Evolutionary conservation across 2,329 filamentous ascomycete species (phyloP).

Genomic region (Triangularia verruculosa): DNA sequence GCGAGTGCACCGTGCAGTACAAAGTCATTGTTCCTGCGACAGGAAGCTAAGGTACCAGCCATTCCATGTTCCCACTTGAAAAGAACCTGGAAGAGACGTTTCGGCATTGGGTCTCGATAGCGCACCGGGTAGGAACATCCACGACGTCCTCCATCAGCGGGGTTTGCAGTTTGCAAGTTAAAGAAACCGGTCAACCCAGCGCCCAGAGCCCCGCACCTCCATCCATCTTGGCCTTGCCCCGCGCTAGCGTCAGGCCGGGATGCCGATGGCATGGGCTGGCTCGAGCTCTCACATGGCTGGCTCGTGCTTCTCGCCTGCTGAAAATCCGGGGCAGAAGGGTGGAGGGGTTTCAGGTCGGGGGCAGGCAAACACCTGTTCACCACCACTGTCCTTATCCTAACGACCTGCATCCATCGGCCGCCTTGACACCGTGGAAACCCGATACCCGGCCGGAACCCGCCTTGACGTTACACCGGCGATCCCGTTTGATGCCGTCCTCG

Average conservation of each 20-base stretch:
- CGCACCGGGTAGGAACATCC: neutral
- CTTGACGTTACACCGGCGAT: constrained; percentile 4
- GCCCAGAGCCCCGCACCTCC: neutral
- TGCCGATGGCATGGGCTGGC: neutral
- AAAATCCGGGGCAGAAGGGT: constrained; percentile 6
- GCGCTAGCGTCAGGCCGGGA: neutral
- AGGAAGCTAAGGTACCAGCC: neutral
- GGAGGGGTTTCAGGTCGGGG: neutral
- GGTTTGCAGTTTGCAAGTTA: neutral
- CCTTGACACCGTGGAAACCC: neutral
- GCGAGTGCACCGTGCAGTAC: too few species aligned
- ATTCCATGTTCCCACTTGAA: neutral
- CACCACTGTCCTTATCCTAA: neutral
- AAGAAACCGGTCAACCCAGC: neutral
- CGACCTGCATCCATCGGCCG: neutral
- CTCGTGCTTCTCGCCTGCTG: neutral
- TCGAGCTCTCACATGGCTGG: constrained; percentile 3
- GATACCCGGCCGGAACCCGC: constrained; percentile 1
- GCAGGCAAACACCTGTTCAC: constrained; percentile 3
- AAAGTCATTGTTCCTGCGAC: neutral
- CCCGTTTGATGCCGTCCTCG: neutral
- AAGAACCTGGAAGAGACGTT: neutral
- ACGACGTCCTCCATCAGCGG: constrained; percentile 8
- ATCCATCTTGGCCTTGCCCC: neutral
- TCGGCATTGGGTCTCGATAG: neutral